Conservation (phyloP, 106 monocot genomes). For the Phalaenopsis aphrodite region DNA sequence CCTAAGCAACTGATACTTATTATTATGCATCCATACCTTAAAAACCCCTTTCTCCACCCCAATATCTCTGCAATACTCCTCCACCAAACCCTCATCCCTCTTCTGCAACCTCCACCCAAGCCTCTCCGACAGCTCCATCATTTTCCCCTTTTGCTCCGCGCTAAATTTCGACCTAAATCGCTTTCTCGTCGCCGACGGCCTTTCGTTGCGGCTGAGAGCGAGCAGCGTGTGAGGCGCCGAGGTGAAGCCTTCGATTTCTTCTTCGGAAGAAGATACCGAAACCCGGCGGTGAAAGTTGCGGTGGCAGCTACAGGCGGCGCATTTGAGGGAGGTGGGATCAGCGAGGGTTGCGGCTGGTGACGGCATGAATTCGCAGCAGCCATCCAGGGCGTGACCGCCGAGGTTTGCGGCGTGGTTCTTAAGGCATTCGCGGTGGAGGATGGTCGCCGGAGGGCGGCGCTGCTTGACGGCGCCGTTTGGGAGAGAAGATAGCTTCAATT, state of each 20-base stretch:
- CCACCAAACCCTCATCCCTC: constrained; percentile 53
- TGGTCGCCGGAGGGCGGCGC: background rate
- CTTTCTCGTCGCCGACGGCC: constrained; percentile 31
- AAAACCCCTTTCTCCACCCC: constrained; percentile 58
- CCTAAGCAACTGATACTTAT: constrained; percentile 55
- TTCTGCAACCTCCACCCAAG: constrained; percentile 73
- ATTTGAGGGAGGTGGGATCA: constrained; percentile 32
- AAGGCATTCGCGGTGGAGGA: constrained; percentile 50
- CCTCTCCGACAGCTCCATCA: constrained; percentile 70
- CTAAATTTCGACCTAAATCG: constrained; percentile 69
- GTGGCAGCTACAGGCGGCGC: constrained; percentile 55
- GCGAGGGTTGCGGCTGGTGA: constrained; percentile 15
- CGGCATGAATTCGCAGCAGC: constrained; percentile 57
- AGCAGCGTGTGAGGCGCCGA: constrained; percentile 62
- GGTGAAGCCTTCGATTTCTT: background rate
- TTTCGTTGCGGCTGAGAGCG: constrained; percentile 38
- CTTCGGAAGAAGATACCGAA: constrained; percentile 61
- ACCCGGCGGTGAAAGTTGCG: constrained; percentile 48
- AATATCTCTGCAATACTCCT: constrained; percentile 49
- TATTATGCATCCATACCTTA: constrained; percentile 95
- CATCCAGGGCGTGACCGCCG: constrained; percentile 68
- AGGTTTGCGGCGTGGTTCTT: constrained; percentile 75
- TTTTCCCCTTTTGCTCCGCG: constrained; percentile 64
- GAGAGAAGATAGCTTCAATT: background rate
- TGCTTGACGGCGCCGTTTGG: background rate